Percentiles rank a stretch among this genome's conserved stretches.
Conservation (phyloP, 2,329 filamentous ascomycete species). For the Emergomyces orientalis region DNA sequence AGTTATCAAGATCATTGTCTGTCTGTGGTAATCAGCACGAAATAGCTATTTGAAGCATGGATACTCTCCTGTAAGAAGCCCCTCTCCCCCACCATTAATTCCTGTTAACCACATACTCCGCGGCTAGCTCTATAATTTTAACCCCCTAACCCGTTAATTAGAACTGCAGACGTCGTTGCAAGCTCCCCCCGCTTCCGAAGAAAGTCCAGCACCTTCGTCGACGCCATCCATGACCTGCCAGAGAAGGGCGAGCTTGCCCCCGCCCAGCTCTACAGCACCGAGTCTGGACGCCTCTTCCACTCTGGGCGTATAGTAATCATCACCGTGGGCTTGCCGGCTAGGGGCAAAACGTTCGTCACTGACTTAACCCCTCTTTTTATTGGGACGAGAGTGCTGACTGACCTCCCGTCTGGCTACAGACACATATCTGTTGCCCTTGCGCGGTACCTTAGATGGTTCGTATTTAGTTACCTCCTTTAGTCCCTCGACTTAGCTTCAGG, state of each 20-base stretch:
- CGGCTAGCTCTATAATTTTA: neutral
- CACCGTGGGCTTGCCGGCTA: constrained; percentile 87
- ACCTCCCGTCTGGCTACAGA: constrained; percentile 32
- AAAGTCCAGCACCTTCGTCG: constrained; percentile 91
- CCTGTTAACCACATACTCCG: neutral
- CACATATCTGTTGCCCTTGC: constrained; percentile 94
- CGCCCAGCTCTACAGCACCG: constrained; percentile 94
- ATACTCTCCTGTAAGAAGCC: constrained; percentile 39
- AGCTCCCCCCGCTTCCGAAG: constrained; percentile 84
- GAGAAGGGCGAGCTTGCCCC: constrained; percentile 79
- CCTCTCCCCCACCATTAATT: neutral
- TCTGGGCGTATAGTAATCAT: constrained; percentile 95
- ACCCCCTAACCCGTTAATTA: constrained; percentile 29
- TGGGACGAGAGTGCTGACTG: constrained; percentile 5
- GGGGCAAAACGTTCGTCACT: constrained; percentile 74
- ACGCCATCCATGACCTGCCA: constrained; percentile 89
- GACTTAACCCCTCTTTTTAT: neutral
- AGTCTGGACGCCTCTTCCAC: constrained; percentile 93
- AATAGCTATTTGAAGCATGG: constrained; percentile 29
- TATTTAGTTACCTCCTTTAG: constrained; percentile 10
- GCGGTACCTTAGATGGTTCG: constrained; percentile 80
- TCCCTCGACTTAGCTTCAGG: neutral
- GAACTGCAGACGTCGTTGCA: constrained; percentile 83
- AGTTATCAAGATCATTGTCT: neutral
- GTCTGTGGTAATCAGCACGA: neutral